Percentiles rank a stretch among this genome's conserved stretches.
Conservation (phyloP, 257 asterid genomes). For the Craterostigma plantagineum region DNA sequence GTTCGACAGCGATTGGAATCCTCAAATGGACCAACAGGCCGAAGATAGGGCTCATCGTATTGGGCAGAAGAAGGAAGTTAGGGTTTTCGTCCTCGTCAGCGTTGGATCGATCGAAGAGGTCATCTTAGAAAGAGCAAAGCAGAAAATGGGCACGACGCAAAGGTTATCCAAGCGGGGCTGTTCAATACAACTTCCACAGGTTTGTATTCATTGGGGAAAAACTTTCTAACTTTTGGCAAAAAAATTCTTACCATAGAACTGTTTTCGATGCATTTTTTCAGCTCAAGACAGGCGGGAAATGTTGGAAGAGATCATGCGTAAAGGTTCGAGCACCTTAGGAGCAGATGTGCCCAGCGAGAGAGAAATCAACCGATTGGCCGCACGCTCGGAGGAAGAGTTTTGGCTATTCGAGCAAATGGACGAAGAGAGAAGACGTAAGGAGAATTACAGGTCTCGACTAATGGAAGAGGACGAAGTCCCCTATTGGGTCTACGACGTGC, state of each 20-base stretch:
- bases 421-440: conserved; percentile 72
- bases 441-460: conserved; percentile 74
- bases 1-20: conserved; percentile 97
- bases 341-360: conserved; percentile 88
- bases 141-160: not conserved
- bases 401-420: conserved; percentile 97
- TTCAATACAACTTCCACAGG: conserved; percentile 1
- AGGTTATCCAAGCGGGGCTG: not conserved
- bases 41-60: conserved; percentile 98
- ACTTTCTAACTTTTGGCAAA: too few relatives aligned
- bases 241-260: too few relatives aligned
- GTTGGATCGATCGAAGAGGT: not conserved
- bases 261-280: not conserved
- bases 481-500: conserved; percentile 58
- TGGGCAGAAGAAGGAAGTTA: conserved; percentile 99
- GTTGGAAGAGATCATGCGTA: conserved; percentile 94
- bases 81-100: conserved; percentile 44
- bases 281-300: conserved; percentile 67
- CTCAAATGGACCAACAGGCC: conserved; percentile 94
- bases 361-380: conserved; percentile 94
- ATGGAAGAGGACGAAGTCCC: conserved; percentile 98
- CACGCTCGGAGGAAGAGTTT: conserved; percentile 83
- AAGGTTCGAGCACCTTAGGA: conserved; percentile 78
- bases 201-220: not conserved
- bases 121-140: not conserved